Conservation (phyloP, 805 yeast species). For the Komagataella phaffii region DNA sequence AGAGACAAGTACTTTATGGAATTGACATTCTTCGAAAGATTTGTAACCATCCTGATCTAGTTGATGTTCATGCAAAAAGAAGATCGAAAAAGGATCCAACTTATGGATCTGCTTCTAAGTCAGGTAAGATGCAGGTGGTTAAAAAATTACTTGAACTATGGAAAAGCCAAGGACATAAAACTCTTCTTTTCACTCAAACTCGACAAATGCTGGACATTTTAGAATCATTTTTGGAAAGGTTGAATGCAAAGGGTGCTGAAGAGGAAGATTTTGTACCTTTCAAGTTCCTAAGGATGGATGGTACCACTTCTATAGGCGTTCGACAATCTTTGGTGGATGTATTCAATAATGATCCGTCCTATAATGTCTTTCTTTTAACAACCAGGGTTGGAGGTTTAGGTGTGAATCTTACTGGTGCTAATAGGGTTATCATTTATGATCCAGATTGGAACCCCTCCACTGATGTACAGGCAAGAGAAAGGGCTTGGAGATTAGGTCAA, state of each 20-base stretch:
- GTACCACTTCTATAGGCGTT: slow-evolving; percentile 66
- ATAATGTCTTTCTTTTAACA: slow-evolving; percentile 65
- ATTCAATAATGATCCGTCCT: slow-evolving; percentile 51
- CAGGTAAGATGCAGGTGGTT: slow-evolving; percentile 89
- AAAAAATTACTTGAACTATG: slow-evolving; percentile 63
- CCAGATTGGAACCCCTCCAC: slow-evolving; percentile 99
- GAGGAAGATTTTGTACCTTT: slow-evolving; percentile 12
- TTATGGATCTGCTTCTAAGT: slow-evolving; percentile 40
- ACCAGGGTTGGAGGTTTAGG: slow-evolving; percentile 97
- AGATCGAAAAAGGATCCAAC: slow-evolving; percentile 13
- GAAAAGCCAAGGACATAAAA: slow-evolving; percentile 65
- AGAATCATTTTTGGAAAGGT: slow-evolving; percentile 44
- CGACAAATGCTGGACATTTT: slow-evolving; percentile 87
- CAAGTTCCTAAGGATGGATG: slow-evolving; percentile 81
- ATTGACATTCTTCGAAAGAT: slow-evolving; percentile 84
- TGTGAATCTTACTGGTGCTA: slow-evolving; percentile 88
- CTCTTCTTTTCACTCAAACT: slow-evolving; percentile 83
- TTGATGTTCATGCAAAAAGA: slow-evolving; percentile 25
- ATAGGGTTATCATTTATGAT: slow-evolving; percentile 84
- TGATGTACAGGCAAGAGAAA: slow-evolving; percentile 89
- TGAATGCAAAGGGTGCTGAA: slow-evolving; percentile 16
- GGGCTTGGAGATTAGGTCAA: slow-evolving; percentile 97
- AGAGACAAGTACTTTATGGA: slow-evolving; percentile 73
- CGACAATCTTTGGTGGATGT: slow-evolving; percentile 73
- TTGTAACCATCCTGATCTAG: slow-evolving; percentile 92